Percentiles rank a stretch among this genome's conserved stretches.
Evolutionary conservation across 495 filamentous ascomycete species (phyloP).

Genomic region (Daldinia concentrica): DNA sequence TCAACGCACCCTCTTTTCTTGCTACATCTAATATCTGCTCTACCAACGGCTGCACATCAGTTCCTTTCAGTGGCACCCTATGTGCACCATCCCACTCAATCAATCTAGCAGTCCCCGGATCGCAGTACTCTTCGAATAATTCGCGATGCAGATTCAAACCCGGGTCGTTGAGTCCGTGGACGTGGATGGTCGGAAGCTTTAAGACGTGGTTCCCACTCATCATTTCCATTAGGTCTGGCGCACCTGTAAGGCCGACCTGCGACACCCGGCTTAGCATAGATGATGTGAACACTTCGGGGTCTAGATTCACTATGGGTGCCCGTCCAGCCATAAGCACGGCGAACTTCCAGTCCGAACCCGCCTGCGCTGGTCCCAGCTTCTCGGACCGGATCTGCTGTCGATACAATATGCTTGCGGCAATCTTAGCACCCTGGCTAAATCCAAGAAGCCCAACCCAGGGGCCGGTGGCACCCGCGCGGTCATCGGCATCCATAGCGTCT

Average conservation of each 20-base stretch:
- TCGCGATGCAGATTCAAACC: conserved; percentile 62
- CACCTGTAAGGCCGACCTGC: conserved; percentile 28
- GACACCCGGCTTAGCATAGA: conserved; percentile 35
- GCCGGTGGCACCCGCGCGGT: conserved; percentile 53
- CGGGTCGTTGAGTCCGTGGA: conserved; percentile 67
- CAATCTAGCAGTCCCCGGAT: conserved; percentile 52
- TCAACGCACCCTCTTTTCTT: conserved; percentile 45
- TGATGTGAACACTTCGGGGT: conserved; percentile 43
- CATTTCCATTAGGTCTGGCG: conserved; percentile 43
- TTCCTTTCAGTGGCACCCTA: conserved; percentile 64
- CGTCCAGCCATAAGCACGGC: conserved; percentile 65
- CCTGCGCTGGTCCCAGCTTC: conserved; percentile 10
- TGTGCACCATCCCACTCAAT: conserved; percentile 72
- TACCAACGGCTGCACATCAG: conserved; percentile 62
- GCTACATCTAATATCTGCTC: conserved; percentile 57
- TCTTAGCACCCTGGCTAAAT: conserved; percentile 68
- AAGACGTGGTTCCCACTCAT: conserved; percentile 39
- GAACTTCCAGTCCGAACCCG: conserved; percentile 46
- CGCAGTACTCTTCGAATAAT: conserved; percentile 61
- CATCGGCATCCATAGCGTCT: conserved; percentile 52
- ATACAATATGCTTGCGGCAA: conserved; percentile 59
- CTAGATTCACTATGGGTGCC: conserved; percentile 62
- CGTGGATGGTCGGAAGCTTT: conserved; percentile 68
- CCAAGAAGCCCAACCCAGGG: conserved; percentile 67
- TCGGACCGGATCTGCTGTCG: conserved; percentile 44